Evolutionary conservation across 148 eudicot genomes (phyloP).

Genomic region (Camellia sinensis): DNA sequence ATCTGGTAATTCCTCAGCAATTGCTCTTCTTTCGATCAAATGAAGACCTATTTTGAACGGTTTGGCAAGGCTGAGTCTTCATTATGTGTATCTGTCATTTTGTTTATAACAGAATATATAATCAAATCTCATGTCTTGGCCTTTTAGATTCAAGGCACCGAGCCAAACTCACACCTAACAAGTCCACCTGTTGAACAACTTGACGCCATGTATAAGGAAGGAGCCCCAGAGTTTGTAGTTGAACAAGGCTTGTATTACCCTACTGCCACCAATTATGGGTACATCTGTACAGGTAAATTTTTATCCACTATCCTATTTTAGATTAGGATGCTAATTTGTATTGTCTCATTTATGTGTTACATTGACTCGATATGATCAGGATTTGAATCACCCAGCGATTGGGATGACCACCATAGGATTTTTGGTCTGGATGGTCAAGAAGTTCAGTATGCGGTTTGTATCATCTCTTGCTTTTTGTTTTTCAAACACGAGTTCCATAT

Average conservation of each 20-base stretch:
- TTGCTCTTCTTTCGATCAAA: not conserved
- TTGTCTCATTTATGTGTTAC: not conserved
- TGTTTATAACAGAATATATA: not conserved
- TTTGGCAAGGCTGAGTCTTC: not conserved
- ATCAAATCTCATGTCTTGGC: constrained; percentile 7
- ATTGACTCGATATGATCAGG: constrained; percentile 36
- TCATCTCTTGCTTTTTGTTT: not conserved
- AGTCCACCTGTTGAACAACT: constrained; percentile 37
- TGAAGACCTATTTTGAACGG: not conserved
- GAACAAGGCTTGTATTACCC: constrained; percentile 77
- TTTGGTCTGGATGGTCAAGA: constrained; percentile 84
- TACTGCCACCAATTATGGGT: constrained; percentile 70
- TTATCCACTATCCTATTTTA: not conserved
- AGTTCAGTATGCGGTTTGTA: constrained; percentile 63
- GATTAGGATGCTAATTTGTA: not conserved
- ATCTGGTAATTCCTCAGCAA: constrained; percentile 33
- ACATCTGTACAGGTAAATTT: constrained; percentile 67
- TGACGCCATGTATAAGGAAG: constrained; percentile 57
- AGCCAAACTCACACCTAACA: constrained; percentile 42
- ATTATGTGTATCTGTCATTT: not conserved
- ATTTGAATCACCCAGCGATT: constrained; percentile 63
- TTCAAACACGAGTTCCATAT: not conserved
- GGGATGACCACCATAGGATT: constrained; percentile 76
- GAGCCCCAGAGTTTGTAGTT: constrained; percentile 58
- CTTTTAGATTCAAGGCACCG: constrained; percentile 52